These are phyloP conservation scores for Ramaria rubella DNA, from an alignment of 768 basidiomycete genomes.

Conservation along the genomic window DNA sequence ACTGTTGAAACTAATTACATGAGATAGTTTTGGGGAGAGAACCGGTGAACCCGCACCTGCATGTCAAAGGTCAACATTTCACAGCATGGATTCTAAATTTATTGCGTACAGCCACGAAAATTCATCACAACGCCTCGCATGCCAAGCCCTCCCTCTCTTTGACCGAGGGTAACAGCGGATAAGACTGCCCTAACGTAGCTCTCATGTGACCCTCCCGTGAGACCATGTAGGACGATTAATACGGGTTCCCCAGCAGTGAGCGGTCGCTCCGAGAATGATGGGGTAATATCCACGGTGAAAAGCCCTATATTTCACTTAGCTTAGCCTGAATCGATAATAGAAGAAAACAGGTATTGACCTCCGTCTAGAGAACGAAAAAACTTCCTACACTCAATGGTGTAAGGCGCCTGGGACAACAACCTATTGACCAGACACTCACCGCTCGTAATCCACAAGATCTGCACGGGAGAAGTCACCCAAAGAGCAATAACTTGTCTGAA, in stretches of 20 bases:
- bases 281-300: constrained; percentile 19
- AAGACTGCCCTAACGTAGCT: constrained; percentile 19
- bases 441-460: constrained; percentile 5
- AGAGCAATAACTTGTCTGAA: constrained; percentile 11
- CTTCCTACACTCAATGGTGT: background rate
- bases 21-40: constrained; percentile 18
- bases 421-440: background rate
- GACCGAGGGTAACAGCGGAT: constrained; percentile 8
- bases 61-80: background rate
- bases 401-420: background rate
- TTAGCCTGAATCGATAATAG: background rate
- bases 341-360: background rate
- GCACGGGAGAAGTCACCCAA: background rate
- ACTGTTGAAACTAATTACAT: constrained; percentile 13
- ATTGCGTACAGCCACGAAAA: constrained; percentile 17
- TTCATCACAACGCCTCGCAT: constrained; percentile 20
- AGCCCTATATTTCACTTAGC: constrained; percentile 14
- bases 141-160: constrained; percentile 13
- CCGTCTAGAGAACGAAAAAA: constrained; percentile 4
- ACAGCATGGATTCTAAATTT: background rate
- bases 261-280: constrained; percentile 14
- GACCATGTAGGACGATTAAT: constrained; percentile 19
- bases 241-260: constrained; percentile 12
- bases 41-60: constrained; percentile 16
- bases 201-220: constrained; percentile 22